phyloP scores from a whole-genome alignment of 306 rosid genomes.

The Begonia loranthoides region DNA sequence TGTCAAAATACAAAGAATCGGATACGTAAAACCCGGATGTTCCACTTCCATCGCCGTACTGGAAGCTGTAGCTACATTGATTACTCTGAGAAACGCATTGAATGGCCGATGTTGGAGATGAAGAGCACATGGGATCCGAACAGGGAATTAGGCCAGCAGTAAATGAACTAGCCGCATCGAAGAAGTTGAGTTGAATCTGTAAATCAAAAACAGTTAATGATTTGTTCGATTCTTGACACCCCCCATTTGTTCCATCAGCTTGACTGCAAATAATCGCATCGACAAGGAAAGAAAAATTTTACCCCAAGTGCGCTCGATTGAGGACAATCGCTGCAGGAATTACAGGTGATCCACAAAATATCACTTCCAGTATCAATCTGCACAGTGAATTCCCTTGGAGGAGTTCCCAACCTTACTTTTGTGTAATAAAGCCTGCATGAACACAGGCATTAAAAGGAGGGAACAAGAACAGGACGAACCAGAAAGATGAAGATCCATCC shows the following conservation, averaged over 20 bases:
- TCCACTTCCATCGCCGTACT: conserved; percentile 78
- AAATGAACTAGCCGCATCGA: conserved; percentile 53
- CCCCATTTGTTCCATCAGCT: background rate
- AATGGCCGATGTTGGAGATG: conserved; percentile 33
- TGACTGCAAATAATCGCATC: background rate
- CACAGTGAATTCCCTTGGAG: conserved; percentile 72
- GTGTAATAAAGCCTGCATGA: conserved; percentile 69
- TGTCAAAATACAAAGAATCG: conserved; percentile 54
- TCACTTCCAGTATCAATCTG: conserved; percentile 97
- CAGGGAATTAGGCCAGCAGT: conserved; percentile 47
- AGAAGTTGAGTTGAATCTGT: conserved; percentile 72
- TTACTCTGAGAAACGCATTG: conserved; percentile 47
- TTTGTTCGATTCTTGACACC: background rate
- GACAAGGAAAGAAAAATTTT: conserved; percentile 1
- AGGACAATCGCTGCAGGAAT: conserved; percentile 73
- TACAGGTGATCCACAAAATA: conserved; percentile 84
- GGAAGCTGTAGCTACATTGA: conserved; percentile 63
- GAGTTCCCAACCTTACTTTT: conserved; percentile 76
- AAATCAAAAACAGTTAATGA: conserved; percentile 10
- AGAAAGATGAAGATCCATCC: background rate
- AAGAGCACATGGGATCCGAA: conserved; percentile 60
- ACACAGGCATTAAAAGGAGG: conserved; percentile 8
- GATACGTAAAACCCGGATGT: conserved; percentile 63
- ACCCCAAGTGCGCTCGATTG: conserved; percentile 79
- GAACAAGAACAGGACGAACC: background rate